phyloP scores from a whole-genome alignment of 2,329 filamentous ascomycete genomes.

The Macrophomina pseudophaseolina region DNA sequence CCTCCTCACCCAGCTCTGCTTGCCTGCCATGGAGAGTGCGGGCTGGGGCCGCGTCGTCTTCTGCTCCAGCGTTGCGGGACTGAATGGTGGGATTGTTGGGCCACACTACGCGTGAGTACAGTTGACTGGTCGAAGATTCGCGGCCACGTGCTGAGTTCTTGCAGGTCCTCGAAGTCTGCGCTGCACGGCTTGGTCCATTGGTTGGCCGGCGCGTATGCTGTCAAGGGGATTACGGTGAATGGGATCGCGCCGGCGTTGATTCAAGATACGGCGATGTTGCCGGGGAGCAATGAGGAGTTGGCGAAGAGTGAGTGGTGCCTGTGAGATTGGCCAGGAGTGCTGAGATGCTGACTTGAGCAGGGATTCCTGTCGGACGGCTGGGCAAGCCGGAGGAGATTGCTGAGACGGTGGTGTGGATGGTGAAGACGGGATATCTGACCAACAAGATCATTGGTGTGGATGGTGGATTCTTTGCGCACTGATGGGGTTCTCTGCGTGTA shows the following conservation, averaged over 20 bases:
- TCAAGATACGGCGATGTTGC: slow-evolving; percentile 53
- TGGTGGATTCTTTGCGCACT: slow-evolving; percentile 35
- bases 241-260: slow-evolving; percentile 56
- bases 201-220: slow-evolving; percentile 49
- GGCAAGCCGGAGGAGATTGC: slow-evolving; percentile 54
- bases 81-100: slow-evolving; percentile 48
- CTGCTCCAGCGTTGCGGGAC: slow-evolving; percentile 45
- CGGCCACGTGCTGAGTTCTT: not conserved
- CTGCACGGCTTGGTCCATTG: slow-evolving; percentile 55
- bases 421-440: slow-evolving; percentile 53
- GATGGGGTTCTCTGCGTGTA: not conserved
- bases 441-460: slow-evolving; percentile 46
- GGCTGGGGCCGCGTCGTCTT: slow-evolving; percentile 47
- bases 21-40: slow-evolving; percentile 43
- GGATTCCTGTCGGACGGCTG: slow-evolving; percentile 52
- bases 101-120: slow-evolving; percentile 45
- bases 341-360: slow-evolving; percentile 30
- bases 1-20: slow-evolving; percentile 46
- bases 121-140: too few relatives aligned
- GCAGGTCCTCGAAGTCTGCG: slow-evolving; percentile 46
- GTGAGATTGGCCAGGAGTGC: not conserved
- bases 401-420: slow-evolving; percentile 55
- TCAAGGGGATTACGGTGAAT: slow-evolving; percentile 54
- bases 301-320: slow-evolving; percentile 38
- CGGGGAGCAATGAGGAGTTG: slow-evolving; percentile 41